Conservation (phyloP, 805 yeast species). For the Metschnikowia kofuensis region DNA sequence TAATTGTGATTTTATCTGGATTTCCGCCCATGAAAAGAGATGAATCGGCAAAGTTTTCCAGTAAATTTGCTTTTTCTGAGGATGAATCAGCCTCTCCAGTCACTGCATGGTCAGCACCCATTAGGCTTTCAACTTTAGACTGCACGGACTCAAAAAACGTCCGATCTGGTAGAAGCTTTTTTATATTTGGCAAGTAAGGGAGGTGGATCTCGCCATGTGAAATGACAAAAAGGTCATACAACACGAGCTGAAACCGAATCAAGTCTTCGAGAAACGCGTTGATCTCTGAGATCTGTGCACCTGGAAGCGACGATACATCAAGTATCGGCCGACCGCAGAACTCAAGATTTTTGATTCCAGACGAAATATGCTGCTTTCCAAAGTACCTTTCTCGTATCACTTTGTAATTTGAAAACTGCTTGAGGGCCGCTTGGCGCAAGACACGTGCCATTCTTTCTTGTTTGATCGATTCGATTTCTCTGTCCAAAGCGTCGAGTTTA, state of each 20-base stretch:
- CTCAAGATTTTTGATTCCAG: neutral
- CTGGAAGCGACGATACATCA: slow-evolving; percentile 24
- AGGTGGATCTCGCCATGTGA: slow-evolving; percentile 11
- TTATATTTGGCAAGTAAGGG: slow-evolving; percentile 19
- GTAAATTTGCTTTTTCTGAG: neutral
- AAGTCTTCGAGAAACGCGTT: slow-evolving; percentile 25
- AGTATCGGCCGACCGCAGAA: slow-evolving; percentile 30
- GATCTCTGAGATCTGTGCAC: slow-evolving; percentile 20
- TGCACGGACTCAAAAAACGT: slow-evolving; percentile 30
- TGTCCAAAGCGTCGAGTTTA: slow-evolving; percentile 7
- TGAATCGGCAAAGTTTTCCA: neutral
- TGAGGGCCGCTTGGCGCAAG: slow-evolving; percentile 24
- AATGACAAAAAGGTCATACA: slow-evolving; percentile 15
- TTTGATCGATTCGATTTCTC: slow-evolving; percentile 6
- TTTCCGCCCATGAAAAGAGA: neutral
- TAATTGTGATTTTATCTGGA: slow-evolving; percentile 14
- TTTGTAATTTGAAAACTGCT: slow-evolving; percentile 23
- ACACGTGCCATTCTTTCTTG: slow-evolving; percentile 19
- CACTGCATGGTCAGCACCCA: neutral
- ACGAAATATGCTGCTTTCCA: neutral
- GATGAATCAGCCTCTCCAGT: neutral
- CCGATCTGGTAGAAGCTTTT: slow-evolving; percentile 22
- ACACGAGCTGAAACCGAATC: slow-evolving; percentile 16
- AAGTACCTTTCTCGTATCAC: slow-evolving; percentile 22
- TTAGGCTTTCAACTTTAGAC: slow-evolving; percentile 30